These are phyloP conservation scores for Starmerella apicola DNA, from an alignment of 805 yeast species.

Conservation along the genomic window DNA sequence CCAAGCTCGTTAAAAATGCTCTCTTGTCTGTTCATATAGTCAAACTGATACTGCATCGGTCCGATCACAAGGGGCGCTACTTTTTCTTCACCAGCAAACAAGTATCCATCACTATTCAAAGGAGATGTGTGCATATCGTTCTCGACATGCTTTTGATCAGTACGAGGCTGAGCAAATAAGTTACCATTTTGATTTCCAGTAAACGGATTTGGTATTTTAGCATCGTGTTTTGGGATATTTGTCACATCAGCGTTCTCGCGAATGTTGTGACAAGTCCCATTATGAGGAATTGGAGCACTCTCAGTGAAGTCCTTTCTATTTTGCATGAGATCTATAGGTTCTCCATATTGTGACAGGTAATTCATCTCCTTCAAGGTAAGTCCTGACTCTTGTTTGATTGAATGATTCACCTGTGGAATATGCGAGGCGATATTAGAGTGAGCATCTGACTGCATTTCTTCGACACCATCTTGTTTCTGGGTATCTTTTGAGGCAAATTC, in stretches of 20 bases:
- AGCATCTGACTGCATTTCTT: neutral
- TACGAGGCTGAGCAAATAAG: neutral
- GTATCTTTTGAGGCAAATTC: neutral
- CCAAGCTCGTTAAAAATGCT: conserved; percentile 19
- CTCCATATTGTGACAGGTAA: neutral
- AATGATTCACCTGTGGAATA: neutral
- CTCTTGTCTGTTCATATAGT: conserved; percentile 1
- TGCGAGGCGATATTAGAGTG: neutral
- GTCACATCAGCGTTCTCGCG: neutral
- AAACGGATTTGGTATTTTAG: too few species aligned
- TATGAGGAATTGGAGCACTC: neutral
- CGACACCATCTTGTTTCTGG: too few species aligned
- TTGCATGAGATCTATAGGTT: neutral
- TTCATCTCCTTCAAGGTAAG: neutral
- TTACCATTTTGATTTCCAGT: neutral
- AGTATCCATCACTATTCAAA: too few species aligned
- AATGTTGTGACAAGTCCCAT: neutral
- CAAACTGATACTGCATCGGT: conserved; percentile 25
- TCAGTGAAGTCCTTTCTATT: neutral
- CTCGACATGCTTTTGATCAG: too few species aligned
- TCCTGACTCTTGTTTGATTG: too few species aligned
- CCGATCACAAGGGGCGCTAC: conserved; percentile 25
- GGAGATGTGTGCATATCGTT: too few species aligned
- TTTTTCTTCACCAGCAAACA: neutral
- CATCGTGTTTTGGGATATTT: too few species aligned